phyloP scores from a whole-genome alignment of 805 yeast genomes.

The Starmerella bacillaris region DNA sequence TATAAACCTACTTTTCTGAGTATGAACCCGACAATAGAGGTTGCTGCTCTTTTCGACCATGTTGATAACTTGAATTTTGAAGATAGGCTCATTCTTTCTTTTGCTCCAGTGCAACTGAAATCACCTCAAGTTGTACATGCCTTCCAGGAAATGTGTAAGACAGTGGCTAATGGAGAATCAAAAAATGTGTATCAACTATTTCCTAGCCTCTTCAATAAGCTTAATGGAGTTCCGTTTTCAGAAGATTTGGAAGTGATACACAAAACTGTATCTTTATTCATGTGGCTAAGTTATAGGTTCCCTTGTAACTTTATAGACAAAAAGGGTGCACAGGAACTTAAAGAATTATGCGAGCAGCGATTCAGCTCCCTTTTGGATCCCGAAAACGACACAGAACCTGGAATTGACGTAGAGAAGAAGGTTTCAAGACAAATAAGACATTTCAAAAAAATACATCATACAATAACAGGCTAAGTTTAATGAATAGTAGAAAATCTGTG shows the following conservation, averaged over 20 bases:
- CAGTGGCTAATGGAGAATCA: constrained; percentile 38
- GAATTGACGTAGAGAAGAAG: too few species aligned
- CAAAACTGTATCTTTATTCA: constrained; percentile 43
- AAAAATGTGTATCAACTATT: constrained; percentile 38
- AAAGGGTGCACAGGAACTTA: constrained; percentile 53
- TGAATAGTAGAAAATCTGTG: too few species aligned
- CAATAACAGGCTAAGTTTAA: too few species aligned
- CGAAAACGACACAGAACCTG: constrained; percentile 7
- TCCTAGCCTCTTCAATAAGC: constrained; percentile 7
- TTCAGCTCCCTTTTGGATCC: constrained; percentile 29
- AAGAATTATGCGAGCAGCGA: constrained; percentile 46
- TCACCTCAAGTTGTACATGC: constrained; percentile 27
- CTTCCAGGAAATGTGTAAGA: constrained; percentile 31
- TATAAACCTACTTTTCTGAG: not conserved
- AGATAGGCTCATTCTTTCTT: constrained; percentile 40
- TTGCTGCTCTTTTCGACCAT: constrained; percentile 30
- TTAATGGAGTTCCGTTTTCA: not conserved
- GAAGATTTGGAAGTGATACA: constrained; percentile 45
- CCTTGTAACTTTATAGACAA: constrained; percentile 65
- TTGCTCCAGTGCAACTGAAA: constrained; percentile 38
- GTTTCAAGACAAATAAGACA: too few species aligned
- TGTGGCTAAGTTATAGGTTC: constrained; percentile 79
- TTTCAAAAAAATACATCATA: too few species aligned
- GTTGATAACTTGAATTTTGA: constrained; percentile 30
- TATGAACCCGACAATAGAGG: constrained; percentile 14